Evolutionary conservation across 208 protist genomes (phyloP).

Genomic region (Sergeia podlipaevii): DNA sequence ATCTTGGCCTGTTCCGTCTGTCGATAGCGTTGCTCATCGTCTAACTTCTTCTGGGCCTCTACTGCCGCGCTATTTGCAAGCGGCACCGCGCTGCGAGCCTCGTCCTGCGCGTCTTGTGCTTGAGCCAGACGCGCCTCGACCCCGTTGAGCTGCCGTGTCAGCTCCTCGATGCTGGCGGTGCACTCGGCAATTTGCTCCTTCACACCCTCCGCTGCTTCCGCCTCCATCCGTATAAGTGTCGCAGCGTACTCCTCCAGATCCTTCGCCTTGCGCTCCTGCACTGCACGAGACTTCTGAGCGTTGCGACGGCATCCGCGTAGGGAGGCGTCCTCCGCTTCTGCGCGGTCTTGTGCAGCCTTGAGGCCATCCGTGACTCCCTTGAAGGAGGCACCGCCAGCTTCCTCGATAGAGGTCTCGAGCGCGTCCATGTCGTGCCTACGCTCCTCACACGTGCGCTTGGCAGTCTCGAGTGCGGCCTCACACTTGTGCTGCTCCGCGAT

Average conservation of each 20-base stretch:
- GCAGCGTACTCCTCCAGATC: constrained; percentile 58
- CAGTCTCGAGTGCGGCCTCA: constrained; percentile 25
- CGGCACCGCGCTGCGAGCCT: constrained; percentile 52
- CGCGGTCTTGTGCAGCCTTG: constrained; percentile 47
- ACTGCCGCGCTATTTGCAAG: constrained; percentile 52
- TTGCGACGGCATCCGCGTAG: constrained; percentile 57
- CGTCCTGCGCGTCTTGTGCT: constrained; percentile 50
- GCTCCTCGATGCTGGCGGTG: constrained; percentile 36
- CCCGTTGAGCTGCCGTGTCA: constrained; percentile 40
- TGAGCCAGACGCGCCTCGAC: constrained; percentile 51
- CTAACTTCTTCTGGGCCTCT: constrained; percentile 62
- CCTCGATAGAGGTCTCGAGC: constrained; percentile 73
- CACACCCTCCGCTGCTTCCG: constrained; percentile 51
- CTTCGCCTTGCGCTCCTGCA: constrained; percentile 59
- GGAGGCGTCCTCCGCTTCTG: constrained; percentile 72
- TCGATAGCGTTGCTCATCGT: constrained; percentile 80
- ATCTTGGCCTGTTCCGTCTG: constrained; percentile 77
- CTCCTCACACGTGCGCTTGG: constrained; percentile 34
- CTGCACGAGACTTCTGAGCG: constrained; percentile 63
- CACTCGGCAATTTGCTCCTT: constrained; percentile 50
- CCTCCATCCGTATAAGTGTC: constrained; percentile 51
- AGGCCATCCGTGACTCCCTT: constrained; percentile 57
- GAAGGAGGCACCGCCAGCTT: constrained; percentile 64
- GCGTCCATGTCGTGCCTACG: constrained; percentile 46
- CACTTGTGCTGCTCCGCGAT: constrained; percentile 26